Base-by-base conservation (phyloP, 768 basidiomycete genomes). In the Tephrocybe sp. region DNA sequence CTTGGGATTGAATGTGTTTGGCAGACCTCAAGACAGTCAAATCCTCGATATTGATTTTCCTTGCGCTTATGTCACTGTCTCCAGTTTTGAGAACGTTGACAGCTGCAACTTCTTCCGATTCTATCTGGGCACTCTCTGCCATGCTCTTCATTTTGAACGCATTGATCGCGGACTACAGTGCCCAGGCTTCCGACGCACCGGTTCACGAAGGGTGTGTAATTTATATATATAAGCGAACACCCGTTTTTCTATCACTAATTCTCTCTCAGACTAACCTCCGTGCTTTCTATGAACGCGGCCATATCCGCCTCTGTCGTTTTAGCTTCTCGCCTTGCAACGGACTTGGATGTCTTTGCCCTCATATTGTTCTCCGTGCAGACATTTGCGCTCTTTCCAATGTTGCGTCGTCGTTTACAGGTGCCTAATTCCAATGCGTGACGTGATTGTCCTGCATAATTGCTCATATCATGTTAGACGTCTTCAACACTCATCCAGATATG, bases 51-150 rank as follows among this genome's bases (percentile, higher is more conserved):
- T 75, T 98, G 51, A 88, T 95, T 56, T 90, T 96, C 61, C 78
- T 97, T 19, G 82, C 90, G 6, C 78, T 99, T 52, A 84, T 97
- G 73, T 86, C 93, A 13, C 75, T 98, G 47, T 87, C 94, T 3
- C 97, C 97, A 12, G 89, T 98, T 9, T 73, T 98, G 48, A 82
- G 87, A 61, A 98, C 96, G 5, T 71, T 99, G 61, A 96, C 93
- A 24, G 89, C 91, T 31, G 92, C 95, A 21, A 98, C 95, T 4
- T 97, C 96, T 31, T 90, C 90, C 11, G 97, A 99, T 66, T 93
- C 93, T 24, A 95, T 98, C 56, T 98, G 93, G 93, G 94, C 96
- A 5, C 70, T 98, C 43, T 83, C 92, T n/a, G 89, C 90, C 3
- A 75, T 77, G 44, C 79, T 98, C 36, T 91, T 98, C 66, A 72